Evolutionary conservation across 2,329 filamentous ascomycete genomes (phyloP).

Genomic region (Ceratocystis variospora): DNA sequence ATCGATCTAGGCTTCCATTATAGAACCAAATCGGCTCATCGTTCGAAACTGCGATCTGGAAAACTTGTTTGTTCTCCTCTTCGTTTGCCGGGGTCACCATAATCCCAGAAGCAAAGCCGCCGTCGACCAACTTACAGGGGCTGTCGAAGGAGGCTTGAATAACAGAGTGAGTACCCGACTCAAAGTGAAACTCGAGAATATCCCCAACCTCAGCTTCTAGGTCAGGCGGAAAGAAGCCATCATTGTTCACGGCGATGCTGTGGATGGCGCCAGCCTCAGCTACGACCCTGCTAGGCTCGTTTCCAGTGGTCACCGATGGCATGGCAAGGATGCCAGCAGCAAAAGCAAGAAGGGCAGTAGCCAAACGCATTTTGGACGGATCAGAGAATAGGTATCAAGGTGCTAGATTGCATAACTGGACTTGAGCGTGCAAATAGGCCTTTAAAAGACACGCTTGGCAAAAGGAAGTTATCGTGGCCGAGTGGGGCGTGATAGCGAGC

Average conservation of each 20-base stretch:
- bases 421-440: too few relatives aligned
- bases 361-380: neutral
- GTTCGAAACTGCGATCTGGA: neutral
- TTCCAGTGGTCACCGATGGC: neutral
- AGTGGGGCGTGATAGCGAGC: too few relatives aligned
- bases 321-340: neutral
- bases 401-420: neutral
- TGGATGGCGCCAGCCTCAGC: neutral
- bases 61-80: slow-evolving; percentile 20
- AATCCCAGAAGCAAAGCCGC: slow-evolving; percentile 29
- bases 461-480: too few relatives aligned
- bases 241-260: neutral
- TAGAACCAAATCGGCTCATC: neutral
- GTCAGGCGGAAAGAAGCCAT: slow-evolving; percentile 36
- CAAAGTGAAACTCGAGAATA: slow-evolving; percentile 42
- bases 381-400: too few relatives aligned
- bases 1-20: neutral
- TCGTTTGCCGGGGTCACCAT: slow-evolving; percentile 25
- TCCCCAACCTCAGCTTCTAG: slow-evolving; percentile 38
- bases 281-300: too few relatives aligned
- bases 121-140: slow-evolving; percentile 31
- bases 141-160: slow-evolving; percentile 31
- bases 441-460: too few relatives aligned
- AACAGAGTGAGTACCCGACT: slow-evolving; percentile 37
- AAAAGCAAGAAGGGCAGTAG: neutral